Percentiles rank a stretch among this genome's conserved stretches.
These are phyloP conservation scores for Alternaria angustiovoidea DNA, from an alignment of 2,329 filamentous ascomycete genomes.

Conservation along the genomic window DNA sequence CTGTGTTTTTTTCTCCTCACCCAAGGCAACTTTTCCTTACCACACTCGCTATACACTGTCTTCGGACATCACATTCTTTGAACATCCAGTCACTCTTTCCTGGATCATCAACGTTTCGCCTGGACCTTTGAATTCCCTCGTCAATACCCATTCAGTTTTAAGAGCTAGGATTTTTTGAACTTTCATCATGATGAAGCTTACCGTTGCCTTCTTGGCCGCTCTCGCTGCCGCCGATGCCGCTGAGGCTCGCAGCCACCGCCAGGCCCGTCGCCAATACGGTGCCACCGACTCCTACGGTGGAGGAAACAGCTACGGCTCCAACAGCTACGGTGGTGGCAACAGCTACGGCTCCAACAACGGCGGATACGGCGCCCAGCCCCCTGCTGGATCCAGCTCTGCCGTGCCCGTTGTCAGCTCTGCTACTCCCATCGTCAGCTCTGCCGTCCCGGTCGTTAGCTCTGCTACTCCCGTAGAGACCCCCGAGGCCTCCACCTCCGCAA, in stretches of 20 bases:
- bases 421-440: conserved; percentile 10
- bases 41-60: conserved; percentile 47
- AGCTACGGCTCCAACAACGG: conserved; percentile 1
- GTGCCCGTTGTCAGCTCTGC: conserved; percentile 16
- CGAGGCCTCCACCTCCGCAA: conserved; percentile 3
- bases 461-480: conserved; percentile 4
- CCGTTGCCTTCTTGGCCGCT: conserved; percentile 43
- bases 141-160: conserved; percentile 31
- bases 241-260: conserved; percentile 40
- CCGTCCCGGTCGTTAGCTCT: conserved; percentile 4
- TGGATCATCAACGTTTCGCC: conserved; percentile 38
- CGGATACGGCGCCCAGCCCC: conserved; percentile 13
- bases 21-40: conserved; percentile 47
- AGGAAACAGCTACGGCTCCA: neutral
- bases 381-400: neutral
- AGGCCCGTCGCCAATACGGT: conserved; percentile 39
- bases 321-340: conserved; percentile 1
- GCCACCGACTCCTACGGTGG: conserved; percentile 3
- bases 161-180: conserved; percentile 35
- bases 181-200: conserved; percentile 41
- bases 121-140: conserved; percentile 26
- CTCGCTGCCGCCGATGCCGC: conserved; percentile 43
- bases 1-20: conserved; percentile 33
- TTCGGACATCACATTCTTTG: conserved; percentile 47
- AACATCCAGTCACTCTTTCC: conserved; percentile 51